phyloP scores from a whole-genome alignment of 192 early-diverging fungal species.

The Dimargaris verticillata region DNA sequence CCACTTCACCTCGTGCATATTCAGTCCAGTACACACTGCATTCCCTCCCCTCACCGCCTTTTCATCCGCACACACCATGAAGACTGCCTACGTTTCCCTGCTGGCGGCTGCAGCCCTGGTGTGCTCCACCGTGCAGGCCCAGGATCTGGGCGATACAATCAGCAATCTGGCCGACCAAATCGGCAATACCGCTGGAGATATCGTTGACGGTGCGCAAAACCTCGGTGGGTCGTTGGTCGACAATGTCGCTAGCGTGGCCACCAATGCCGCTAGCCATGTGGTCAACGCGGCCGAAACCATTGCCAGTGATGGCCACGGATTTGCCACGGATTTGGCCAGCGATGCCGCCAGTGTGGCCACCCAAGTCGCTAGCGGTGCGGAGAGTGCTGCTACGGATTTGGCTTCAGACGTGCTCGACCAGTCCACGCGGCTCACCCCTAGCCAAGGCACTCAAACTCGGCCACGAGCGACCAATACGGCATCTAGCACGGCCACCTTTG shows the following conservation, averaged over 20 bases:
- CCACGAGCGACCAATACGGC: too few relatives aligned
- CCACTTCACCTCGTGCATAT: too few relatives aligned
- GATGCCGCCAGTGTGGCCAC: neutral
- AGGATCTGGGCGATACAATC: neutral
- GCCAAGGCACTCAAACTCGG: too few relatives aligned
- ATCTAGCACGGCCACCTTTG: too few relatives aligned
- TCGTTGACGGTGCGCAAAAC: neutral
- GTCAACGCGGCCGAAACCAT: neutral
- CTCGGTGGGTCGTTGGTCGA: neutral
- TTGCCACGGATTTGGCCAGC: neutral
- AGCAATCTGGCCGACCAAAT: neutral
- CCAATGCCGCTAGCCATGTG: neutral
- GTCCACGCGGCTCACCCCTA: too few relatives aligned
- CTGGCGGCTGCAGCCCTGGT: neutral
- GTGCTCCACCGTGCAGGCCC: neutral
- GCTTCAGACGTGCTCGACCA: too few relatives aligned
- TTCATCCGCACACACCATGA: neutral
- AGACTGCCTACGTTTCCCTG: neutral
- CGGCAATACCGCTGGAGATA: neutral
- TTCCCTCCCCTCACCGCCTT: neutral
- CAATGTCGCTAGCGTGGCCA: neutral
- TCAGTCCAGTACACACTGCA: neutral
- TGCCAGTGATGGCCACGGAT: neutral
- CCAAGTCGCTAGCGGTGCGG: neutral
- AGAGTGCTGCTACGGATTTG: too few relatives aligned